phyloP scores from a whole-genome alignment of 2,329 filamentous ascomycete genomes.

The Pseudogymnoascus sp. region DNA sequence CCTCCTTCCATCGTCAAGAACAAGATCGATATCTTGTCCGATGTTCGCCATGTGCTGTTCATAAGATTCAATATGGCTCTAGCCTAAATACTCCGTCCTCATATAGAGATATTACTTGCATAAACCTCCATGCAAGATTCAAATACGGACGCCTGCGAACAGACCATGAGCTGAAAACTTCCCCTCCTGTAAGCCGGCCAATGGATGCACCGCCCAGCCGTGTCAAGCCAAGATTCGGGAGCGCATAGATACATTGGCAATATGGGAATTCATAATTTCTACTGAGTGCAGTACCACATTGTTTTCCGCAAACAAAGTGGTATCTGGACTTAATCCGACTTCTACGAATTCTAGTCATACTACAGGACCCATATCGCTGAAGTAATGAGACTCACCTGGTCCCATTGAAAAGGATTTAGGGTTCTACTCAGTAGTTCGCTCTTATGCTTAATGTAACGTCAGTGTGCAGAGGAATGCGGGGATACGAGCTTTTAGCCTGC shows the following conservation, averaged over 20 bases:
- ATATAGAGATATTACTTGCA: neutral
- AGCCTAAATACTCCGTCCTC: neutral
- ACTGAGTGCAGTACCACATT: neutral
- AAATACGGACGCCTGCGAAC: neutral
- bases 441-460: neutral
- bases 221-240: neutral
- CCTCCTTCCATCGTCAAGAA: neutral
- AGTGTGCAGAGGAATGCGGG: neutral
- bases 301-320: neutral
- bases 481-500: slow-evolving; percentile 2
- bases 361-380: neutral
- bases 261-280: neutral
- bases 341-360: neutral
- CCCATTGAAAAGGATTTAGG: neutral
- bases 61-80: neutral
- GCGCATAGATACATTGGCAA: neutral
- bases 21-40: neutral
- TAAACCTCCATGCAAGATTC: neutral
- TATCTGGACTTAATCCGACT: neutral
- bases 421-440: neutral
- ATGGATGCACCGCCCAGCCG: neutral
- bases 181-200: neutral
- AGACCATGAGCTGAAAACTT: neutral
- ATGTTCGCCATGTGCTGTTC: neutral
- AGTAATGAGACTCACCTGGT: neutral